Evolutionary conservation across 2,329 filamentous ascomycete genomes (phyloP).

Genomic region (Alternaria alternata): DNA sequence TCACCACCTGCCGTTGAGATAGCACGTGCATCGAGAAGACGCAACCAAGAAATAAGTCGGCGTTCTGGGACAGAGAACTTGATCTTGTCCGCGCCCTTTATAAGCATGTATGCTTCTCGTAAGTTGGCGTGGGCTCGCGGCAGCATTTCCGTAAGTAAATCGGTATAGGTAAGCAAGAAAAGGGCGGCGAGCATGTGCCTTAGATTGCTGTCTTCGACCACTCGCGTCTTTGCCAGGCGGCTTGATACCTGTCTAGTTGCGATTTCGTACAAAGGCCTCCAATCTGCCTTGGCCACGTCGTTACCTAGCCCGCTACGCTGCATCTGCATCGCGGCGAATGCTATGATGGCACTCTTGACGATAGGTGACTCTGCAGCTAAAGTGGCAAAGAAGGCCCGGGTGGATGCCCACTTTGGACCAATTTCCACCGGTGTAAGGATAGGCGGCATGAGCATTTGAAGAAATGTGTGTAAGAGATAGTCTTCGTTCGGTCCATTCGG

Average conservation of each 20-base stretch:
- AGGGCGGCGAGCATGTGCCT: constrained; percentile 60
- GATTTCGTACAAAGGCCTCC: constrained; percentile 45
- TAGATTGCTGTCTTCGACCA: constrained; percentile 26
- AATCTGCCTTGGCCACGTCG: constrained; percentile 39
- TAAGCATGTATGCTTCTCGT: constrained; percentile 59
- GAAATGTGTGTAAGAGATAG: constrained; percentile 59
- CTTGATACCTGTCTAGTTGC: constrained; percentile 38
- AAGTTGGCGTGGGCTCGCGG: constrained; percentile 53
- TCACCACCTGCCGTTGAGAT: constrained; percentile 64
- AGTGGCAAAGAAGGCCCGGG: constrained; percentile 58
- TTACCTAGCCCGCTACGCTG: constrained; percentile 46
- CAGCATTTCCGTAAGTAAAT: constrained; percentile 42
- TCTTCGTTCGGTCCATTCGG: constrained; percentile 42
- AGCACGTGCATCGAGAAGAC: constrained; percentile 63
- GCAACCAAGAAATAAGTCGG: constrained; percentile 63
- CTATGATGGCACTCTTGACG: constrained; percentile 59
- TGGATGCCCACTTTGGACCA: constrained; percentile 59
- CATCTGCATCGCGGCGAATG: constrained; percentile 60
- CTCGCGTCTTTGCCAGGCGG: constrained; percentile 24
- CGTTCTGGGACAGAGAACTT: constrained; percentile 51
- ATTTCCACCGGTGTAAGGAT: constrained; percentile 64
- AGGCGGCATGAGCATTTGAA: constrained; percentile 59
- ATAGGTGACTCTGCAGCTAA: constrained; percentile 60
- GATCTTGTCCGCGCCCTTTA: constrained; percentile 46
- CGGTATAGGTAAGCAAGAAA: constrained; percentile 65